phyloP scores from a whole-genome alignment of 331 rosid genomes.

The Acacia pycnantha region DNA sequence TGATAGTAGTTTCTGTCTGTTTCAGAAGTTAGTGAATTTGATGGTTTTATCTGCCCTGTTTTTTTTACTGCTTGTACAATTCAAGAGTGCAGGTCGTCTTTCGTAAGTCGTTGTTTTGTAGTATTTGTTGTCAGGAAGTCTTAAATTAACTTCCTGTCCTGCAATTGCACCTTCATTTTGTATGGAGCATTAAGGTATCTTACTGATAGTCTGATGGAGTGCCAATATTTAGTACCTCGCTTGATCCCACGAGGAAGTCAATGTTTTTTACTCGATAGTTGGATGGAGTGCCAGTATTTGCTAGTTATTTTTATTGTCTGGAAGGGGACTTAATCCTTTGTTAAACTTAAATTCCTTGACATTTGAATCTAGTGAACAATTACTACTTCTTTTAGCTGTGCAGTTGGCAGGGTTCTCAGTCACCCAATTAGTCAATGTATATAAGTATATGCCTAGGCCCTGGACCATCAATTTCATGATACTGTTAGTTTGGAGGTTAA shows the following conservation, averaged over 20 bases:
- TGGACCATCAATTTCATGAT: not conserved
- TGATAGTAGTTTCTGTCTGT: not conserved
- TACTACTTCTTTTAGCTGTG: not conserved
- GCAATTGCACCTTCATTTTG: not conserved
- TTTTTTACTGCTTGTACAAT: not conserved
- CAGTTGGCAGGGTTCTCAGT: not conserved
- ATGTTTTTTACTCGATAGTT: not conserved
- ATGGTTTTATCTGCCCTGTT: not conserved
- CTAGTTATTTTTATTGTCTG: not conserved
- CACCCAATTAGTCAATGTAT: not conserved
- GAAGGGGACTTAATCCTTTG: not conserved
- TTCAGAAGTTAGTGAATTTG: not conserved
- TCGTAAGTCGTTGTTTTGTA: not conserved
- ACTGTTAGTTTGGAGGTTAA: not conserved
- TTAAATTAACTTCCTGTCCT: not conserved
- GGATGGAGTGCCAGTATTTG: not conserved
- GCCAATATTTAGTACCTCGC: not conserved
- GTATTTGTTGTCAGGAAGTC: not conserved
- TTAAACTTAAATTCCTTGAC: not conserved
- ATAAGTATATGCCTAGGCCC: not conserved
- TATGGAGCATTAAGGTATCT: not conserved
- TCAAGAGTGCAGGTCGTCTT: not conserved
- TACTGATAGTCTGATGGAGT: not conserved
- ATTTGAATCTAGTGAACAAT: not conserved
- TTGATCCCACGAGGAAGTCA: not conserved